These are phyloP conservation scores for Solanum pennellii DNA, from an alignment of 257 asterid genomes.

Conservation along the genomic window DNA sequence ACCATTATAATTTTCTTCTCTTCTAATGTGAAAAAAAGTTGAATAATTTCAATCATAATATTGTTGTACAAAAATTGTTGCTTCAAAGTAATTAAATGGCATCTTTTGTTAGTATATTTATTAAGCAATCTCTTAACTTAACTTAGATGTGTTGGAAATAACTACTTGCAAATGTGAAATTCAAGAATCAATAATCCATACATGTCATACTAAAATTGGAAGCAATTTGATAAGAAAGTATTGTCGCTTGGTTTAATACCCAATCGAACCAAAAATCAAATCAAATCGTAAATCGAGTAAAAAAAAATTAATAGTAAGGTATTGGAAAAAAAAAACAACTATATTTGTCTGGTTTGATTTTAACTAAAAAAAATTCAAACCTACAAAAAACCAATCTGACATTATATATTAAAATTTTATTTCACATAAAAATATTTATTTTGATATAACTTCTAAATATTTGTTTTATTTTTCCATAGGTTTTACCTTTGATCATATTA, in stretches of 20 bases:
- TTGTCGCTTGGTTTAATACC: not conserved
- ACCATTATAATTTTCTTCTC: not conserved
- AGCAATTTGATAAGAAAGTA: not conserved
- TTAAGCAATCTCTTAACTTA: not conserved
- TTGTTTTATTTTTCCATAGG: no score
- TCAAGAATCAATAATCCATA: not conserved
- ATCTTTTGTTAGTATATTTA: not conserved
- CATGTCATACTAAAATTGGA: not conserved
- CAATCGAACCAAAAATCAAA: not conserved
- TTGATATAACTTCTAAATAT: no score
- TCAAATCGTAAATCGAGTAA: no score
- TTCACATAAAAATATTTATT: no score
- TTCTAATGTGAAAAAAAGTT: not conserved
- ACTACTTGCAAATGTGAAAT: not conserved
- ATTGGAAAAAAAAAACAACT: rapidly evolving
- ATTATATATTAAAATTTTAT: no score
- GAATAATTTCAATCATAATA: not conserved
- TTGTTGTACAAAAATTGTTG: not conserved
- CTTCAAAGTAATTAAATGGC: not conserved
- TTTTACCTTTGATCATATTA: no score
- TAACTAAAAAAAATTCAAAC: not conserved
- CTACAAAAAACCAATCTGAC: not conserved
- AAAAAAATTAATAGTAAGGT: not conserved
- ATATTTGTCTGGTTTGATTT: no score
- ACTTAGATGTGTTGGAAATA: not conserved